phyloP scores from a whole-genome alignment of 2,329 filamentous ascomycete species.

The Paecilomyces variotii region DNA sequence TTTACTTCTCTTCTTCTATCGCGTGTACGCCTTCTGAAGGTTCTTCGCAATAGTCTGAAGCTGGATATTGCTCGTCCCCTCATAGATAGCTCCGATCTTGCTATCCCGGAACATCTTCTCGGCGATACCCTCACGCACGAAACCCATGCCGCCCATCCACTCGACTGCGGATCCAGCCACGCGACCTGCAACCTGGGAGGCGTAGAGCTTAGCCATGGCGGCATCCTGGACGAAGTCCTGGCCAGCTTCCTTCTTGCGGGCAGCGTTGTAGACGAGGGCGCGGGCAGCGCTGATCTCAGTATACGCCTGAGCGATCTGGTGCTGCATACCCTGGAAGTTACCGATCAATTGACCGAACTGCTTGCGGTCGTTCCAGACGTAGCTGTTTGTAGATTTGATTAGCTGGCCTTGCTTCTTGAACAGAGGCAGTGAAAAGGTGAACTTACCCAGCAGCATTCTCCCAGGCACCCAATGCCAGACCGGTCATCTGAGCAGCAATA shows the following conservation, averaged over 20 bases:
- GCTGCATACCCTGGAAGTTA: conserved; percentile 98
- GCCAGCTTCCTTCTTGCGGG: conserved; percentile 95
- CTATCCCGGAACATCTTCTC: conserved; percentile 98
- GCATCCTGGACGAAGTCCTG: conserved; percentile 92
- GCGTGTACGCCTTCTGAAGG: conserved; percentile 61
- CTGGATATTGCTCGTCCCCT: conserved; percentile 67
- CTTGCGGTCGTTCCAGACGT: conserved; percentile 97
- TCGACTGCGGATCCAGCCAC: conserved; percentile 84
- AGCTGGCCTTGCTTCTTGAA: background rate
- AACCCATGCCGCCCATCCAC: conserved; percentile 99
- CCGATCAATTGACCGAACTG: conserved; percentile 92
- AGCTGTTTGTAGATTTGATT: conserved; percentile 39
- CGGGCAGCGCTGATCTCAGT: conserved; percentile 87
- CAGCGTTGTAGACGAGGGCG: conserved; percentile 89
- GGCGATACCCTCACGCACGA: conserved; percentile 88
- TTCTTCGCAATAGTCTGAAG: conserved; percentile 63
- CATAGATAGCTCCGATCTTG: conserved; percentile 98
- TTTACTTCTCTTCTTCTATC: conserved; percentile 24
- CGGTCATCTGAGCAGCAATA: conserved; percentile 98
- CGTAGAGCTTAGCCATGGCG: conserved; percentile 95
- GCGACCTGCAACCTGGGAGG: conserved; percentile 82
- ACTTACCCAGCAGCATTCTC: conserved; percentile 77
- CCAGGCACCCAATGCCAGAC: conserved; percentile 85
- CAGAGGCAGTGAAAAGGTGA: background rate
- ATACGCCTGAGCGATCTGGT: conserved; percentile 94